Percentiles rank a stretch among this genome's conserved stretches.
These are phyloP conservation scores for Trichoderma asperellum DNA, from an alignment of 2,329 filamentous ascomycete genomes.

Conservation along the genomic window DNA sequence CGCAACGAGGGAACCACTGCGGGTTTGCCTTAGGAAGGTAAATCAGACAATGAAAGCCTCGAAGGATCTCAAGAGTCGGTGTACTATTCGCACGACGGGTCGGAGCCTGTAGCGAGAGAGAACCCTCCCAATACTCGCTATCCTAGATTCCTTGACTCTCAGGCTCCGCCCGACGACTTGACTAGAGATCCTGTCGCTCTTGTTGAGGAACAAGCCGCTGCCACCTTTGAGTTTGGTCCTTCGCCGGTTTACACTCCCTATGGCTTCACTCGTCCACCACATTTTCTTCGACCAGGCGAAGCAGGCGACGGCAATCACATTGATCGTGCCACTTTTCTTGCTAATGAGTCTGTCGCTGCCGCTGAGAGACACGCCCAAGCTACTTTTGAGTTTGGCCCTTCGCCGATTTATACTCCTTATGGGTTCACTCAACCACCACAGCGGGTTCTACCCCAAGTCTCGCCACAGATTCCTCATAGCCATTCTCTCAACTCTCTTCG, in stretches of 20 bases:
- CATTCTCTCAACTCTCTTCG: conserved; percentile 28
- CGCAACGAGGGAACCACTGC: conserved; percentile 19
- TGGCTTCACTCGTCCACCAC: neutral
- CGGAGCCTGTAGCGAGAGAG: neutral
- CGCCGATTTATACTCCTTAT: neutral
- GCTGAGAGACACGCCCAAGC: neutral
- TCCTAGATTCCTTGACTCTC: neutral
- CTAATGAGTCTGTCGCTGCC: neutral
- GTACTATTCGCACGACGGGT: neutral
- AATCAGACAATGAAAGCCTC: conserved; percentile 14
- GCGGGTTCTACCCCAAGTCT: neutral
- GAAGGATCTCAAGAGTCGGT: neutral
- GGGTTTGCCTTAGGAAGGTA: conserved; percentile 31
- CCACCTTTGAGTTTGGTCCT: neutral
- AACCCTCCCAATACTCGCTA: neutral
- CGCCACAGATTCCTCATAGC: conserved; percentile 28
- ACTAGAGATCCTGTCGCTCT: neutral
- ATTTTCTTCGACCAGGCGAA: conserved; percentile 11
- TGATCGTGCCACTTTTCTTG: neutral
- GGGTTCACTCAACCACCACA: neutral
- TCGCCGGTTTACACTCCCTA: neutral
- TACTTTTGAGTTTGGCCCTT: neutral
- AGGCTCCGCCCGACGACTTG: neutral
- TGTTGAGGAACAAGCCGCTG: neutral
- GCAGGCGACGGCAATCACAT: conserved; percentile 5